Evolutionary conservation across 176 grass and related monocot species (phyloP).

Genomic region (Triticum urartu): DNA sequence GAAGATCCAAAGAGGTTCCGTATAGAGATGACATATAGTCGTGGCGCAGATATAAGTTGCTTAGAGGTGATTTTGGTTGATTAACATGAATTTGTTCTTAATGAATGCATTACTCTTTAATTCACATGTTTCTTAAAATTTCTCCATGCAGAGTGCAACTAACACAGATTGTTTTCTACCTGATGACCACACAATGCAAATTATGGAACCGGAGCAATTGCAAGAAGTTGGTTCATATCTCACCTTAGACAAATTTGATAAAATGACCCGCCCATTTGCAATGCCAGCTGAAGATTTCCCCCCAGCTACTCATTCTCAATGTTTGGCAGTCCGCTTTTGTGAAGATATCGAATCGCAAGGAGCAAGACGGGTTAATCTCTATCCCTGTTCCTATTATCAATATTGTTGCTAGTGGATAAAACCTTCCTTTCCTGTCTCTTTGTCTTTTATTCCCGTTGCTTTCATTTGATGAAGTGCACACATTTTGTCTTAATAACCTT

Average conservation of each 20-base stretch:
- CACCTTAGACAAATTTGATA: constrained; percentile 93
- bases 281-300: constrained; percentile 99
- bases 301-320: constrained; percentile 48
- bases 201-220: constrained; percentile 84
- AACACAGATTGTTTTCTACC: constrained; percentile 52
- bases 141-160: constrained; percentile 42
- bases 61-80: constrained; percentile 59
- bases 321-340: constrained; percentile 74
- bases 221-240: constrained; percentile 72
- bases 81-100: constrained; percentile 2
- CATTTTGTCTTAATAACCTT: too few species aligned
- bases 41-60: constrained; percentile 86
- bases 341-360: constrained; percentile 45
- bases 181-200: constrained; percentile 86
- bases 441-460: too few species aligned
- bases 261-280: constrained; percentile 82
- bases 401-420: constrained; percentile 25
- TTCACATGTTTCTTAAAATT: constrained; percentile 19
- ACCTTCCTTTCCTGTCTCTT: not conserved
- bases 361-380: constrained; percentile 63
- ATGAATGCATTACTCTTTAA: not conserved
- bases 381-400: constrained; percentile 43
- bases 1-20: constrained; percentile 96
- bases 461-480: too few species aligned
- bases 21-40: constrained; percentile 95